Evolutionary conservation across 2,329 filamentous ascomycete species (phyloP).

Genomic region (Pyrenophora graminea): DNA sequence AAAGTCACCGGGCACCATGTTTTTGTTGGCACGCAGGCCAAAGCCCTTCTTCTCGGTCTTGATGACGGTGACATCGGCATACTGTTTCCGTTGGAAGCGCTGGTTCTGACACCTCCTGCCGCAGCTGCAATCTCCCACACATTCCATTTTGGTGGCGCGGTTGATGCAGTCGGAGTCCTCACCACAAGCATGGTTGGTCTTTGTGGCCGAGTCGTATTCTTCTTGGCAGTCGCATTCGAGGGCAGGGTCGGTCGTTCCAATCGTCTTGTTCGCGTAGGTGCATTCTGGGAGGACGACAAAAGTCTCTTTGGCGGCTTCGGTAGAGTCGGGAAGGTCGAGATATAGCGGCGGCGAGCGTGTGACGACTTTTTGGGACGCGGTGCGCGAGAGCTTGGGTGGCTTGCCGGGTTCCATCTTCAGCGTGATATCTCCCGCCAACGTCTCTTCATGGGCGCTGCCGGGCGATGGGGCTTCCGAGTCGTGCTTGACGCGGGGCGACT

Average conservation of each 20-base stretch:
- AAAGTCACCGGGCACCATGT: conserved; percentile 83
- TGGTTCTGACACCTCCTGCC: conserved; percentile 89
- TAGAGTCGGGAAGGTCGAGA: conserved; percentile 75
- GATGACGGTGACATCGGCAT: conserved; percentile 90
- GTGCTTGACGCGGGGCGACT: conserved; percentile 38
- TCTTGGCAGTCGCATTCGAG: conserved; percentile 94
- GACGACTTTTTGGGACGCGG: conserved; percentile 70
- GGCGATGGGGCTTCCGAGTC: conserved; percentile 44
- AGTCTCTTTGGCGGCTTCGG: conserved; percentile 70
- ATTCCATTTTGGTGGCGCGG: conserved; percentile 97
- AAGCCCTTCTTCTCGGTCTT: conserved; percentile 98
- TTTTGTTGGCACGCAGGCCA: conserved; percentile 79
- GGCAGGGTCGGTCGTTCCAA: conserved; percentile 89
- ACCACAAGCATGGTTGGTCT: conserved; percentile 80
- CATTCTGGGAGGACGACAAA: conserved; percentile 86
- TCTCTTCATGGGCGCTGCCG: conserved; percentile 54
- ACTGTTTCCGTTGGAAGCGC: conserved; percentile 87
- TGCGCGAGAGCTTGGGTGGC: conserved; percentile 73
- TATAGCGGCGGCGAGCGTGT: conserved; percentile 69
- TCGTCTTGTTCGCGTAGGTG: conserved; percentile 86
- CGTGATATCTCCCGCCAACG: conserved; percentile 63
- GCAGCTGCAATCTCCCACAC: conserved; percentile 83
- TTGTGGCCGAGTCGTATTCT: conserved; percentile 70
- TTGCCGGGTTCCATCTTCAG: conserved; percentile 66
- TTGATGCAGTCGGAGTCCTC: conserved; percentile 99